These are phyloP conservation scores for Monotropa hypopitys DNA, from an alignment of 179 eudicot species.

Conservation along the genomic window DNA sequence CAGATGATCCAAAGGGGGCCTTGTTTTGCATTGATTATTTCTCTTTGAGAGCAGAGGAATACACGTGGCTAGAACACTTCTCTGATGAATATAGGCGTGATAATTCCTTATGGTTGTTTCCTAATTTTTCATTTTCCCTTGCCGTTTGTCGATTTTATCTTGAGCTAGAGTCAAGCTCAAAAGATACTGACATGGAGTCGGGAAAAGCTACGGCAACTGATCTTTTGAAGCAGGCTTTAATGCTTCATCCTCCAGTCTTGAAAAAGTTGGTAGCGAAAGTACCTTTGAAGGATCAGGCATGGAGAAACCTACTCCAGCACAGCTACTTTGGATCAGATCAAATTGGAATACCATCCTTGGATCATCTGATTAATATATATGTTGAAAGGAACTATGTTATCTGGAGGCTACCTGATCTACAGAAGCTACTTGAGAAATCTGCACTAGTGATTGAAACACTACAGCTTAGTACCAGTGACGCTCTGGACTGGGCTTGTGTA, in stretches of 20 bases:
- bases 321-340: conserved; percentile 47
- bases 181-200: conserved; percentile 15
- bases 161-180: conserved; percentile 30
- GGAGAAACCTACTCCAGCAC: conserved; percentile 41
- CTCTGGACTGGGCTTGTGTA: conserved; percentile 78
- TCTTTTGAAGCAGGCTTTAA: conserved; percentile 85
- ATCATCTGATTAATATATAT: conserved; percentile 77
- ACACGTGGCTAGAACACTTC: conserved; percentile 77
- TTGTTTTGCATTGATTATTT: conserved; percentile 78
- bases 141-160: conserved; percentile 73
- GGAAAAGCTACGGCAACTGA: conserved; percentile 47
- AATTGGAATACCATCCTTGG: conserved; percentile 57
- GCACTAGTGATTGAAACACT: conserved; percentile 62
- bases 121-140: conserved; percentile 87
- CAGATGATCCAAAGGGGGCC: conserved; percentile 88
- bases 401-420: conserved; percentile 91
- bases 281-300: conserved; percentile 71
- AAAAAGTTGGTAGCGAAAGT: conserved; percentile 69
- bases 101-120: conserved; percentile 65
- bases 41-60: conserved; percentile 78
- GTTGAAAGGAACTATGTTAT: conserved; percentile 78
- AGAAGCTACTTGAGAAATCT: conserved; percentile 61
- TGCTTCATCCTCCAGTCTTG: conserved; percentile 81
- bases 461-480: conserved; percentile 40
- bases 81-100: conserved; percentile 61